Evolutionary conservation across 768 basidiomycete species (phyloP).

Genomic region (Rhodotorula paludigena): DNA sequence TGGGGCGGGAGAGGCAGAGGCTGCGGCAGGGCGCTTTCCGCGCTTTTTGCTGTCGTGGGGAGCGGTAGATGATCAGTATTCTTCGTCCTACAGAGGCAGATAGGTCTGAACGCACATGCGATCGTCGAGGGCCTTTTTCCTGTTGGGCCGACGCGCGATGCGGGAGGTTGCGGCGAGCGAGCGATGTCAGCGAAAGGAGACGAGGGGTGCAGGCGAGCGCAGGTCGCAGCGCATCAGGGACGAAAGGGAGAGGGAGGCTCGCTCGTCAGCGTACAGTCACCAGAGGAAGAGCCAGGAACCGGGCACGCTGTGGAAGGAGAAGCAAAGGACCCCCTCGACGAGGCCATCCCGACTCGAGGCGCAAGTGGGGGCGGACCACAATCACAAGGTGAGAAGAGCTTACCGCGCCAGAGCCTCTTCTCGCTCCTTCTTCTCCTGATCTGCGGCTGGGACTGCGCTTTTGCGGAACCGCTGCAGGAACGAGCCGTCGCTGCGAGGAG

Average conservation of each 20-base stretch:
- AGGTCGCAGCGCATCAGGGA: background rate
- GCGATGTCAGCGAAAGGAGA: background rate
- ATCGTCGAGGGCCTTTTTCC: slow-evolving; percentile 33
- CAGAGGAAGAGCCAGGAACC: too few species aligned
- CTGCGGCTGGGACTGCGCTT: background rate
- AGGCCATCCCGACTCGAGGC: too few species aligned
- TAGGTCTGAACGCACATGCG: slow-evolving; percentile 13
- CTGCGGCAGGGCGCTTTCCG: slow-evolving; percentile 18
- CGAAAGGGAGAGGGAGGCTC: background rate
- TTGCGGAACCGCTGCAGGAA: slow-evolving; percentile 34
- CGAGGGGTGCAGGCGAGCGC: background rate
- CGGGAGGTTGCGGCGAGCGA: background rate
- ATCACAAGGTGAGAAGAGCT: background rate
- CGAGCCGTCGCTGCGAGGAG: slow-evolving; percentile 24
- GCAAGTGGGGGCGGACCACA: too few species aligned
- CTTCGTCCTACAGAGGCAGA: rapidly evolving
- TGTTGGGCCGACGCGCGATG: background rate
- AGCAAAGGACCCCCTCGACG: background rate
- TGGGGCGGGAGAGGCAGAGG: background rate
- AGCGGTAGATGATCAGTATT: too few species aligned
- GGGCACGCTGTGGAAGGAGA: too few species aligned
- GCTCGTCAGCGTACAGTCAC: background rate
- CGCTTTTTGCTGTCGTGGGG: slow-evolving; percentile 21
- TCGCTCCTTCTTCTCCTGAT: slow-evolving; percentile 22
- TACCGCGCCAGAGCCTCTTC: slow-evolving; percentile 30